phyloP scores from a whole-genome alignment of 805 yeast species.

The Metschnikowia continentalis region DNA sequence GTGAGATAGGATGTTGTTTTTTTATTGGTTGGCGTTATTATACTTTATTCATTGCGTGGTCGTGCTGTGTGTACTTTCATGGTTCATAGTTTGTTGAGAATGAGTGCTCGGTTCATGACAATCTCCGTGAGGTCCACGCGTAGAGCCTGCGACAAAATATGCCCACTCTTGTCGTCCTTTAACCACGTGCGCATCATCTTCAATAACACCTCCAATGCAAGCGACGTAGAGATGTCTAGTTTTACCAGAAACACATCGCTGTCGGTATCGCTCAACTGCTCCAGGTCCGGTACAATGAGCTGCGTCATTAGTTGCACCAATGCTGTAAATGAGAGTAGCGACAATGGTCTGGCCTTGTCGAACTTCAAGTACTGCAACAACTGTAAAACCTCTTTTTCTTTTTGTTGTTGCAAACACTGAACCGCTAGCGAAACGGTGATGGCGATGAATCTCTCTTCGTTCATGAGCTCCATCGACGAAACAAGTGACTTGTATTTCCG shows the following conservation, averaged over 20 bases:
- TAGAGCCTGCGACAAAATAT: slow-evolving; percentile 20
- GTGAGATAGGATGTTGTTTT: background rate
- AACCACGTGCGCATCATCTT: slow-evolving; percentile 29
- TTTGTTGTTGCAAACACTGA: slow-evolving; percentile 19
- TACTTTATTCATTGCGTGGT: background rate
- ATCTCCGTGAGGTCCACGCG: slow-evolving; percentile 27
- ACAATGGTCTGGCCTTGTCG: slow-evolving; percentile 17
- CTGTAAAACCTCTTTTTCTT: slow-evolving; percentile 17
- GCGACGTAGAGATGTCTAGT: slow-evolving; percentile 6
- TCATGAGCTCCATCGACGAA: slow-evolving; percentile 28
- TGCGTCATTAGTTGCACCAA: slow-evolving; percentile 23
- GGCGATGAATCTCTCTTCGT: slow-evolving; percentile 33
- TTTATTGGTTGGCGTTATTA: background rate
- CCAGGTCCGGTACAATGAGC: slow-evolving; percentile 15
- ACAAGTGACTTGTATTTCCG: slow-evolving; percentile 23
- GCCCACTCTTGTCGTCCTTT: slow-evolving; percentile 19
- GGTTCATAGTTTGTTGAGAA: slow-evolving; percentile 27
- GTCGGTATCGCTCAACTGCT: slow-evolving; percentile 7
- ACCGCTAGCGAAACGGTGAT: slow-evolving; percentile 25
- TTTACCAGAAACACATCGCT: background rate
- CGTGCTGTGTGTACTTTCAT: background rate
- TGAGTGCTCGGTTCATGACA: slow-evolving; percentile 31
- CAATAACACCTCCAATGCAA: slow-evolving; percentile 25
- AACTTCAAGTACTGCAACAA: slow-evolving; percentile 25
- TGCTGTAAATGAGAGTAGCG: slow-evolving; percentile 31